Evolutionary conservation across 108 stramenopile species (phyloP).

Genomic region (Cyclotella baltica): DNA sequence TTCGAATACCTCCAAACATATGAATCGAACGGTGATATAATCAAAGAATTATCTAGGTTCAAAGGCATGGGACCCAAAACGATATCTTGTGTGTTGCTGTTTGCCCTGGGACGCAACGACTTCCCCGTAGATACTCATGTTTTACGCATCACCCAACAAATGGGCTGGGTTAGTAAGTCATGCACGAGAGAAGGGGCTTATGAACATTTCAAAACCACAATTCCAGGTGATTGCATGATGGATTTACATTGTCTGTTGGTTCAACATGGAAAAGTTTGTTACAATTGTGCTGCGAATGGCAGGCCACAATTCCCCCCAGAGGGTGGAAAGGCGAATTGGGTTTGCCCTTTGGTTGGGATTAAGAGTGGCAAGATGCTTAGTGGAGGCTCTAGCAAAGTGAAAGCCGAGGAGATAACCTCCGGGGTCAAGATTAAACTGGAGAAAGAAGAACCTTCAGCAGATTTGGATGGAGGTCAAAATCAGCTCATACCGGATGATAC

Average conservation of each 20-base stretch:
- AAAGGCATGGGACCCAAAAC: conserved; percentile 87
- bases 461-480: neutral
- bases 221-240: conserved; percentile 67
- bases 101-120: conserved; percentile 72
- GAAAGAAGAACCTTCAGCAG: neutral
- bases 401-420: neutral
- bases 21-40: conserved; percentile 57
- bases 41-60: conserved; percentile 68
- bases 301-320: conserved; percentile 78
- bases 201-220: conserved; percentile 62
- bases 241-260: conserved; percentile 82
- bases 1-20: conserved; percentile 70
- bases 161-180: conserved; percentile 61
- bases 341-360: conserved; percentile 60
- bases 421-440: neutral
- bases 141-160: conserved; percentile 64
- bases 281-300: conserved; percentile 72
- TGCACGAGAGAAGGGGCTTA: conserved; percentile 69
- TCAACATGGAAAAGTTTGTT: conserved; percentile 75
- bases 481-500: neutral
- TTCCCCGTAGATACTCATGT: conserved; percentile 90
- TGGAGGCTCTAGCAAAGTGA: neutral
- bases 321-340: conserved; percentile 59
- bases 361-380: conserved; percentile 20
- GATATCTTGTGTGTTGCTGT: conserved; percentile 82